Evolutionary conservation across 345 rosid species (phyloP), one percentile per base, ranked within the genome.

Genomic region (Eucalyptus urophylla): DNA sequence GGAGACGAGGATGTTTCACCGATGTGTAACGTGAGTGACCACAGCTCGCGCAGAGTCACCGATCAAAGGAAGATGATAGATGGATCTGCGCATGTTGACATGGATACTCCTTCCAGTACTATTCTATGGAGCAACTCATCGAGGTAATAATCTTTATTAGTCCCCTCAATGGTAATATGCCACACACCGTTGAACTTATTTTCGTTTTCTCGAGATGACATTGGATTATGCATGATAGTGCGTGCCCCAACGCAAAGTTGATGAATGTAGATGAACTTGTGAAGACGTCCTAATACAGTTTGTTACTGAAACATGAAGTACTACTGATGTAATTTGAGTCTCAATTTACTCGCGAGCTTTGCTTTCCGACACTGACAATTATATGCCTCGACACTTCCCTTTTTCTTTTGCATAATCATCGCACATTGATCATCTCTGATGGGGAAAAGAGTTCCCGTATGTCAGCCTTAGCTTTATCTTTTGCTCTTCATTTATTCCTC

Each of bases 81-180:
- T 51, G 94, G 93, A 53, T 88, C 95, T 65, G 88, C 87, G 47
- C 94, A 89, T 49, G 96, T 92, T 88, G 96, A 95, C 89, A 86
- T 93, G 86, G 94, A 95, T 86, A 88, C 87, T 80, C 89, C 95
- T 86, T 91, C 95, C 47, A 60, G 93, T 88, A 89, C 90, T 31
- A 92, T 94, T 89, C 93, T 93, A 10, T 95, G 98, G 97, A 94
- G 96, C 89, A 95, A 96, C 91, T 94, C 96, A 88, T 96, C 97
- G 86, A 94, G 98, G 98, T 96, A 94, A 88, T 62, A 11, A 69
- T 69, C 80, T 69, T 37, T 17, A 9, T 62, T 62, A 29, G 69
- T 29, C 76, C 76, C 76, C 40, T n/a, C 76, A 14, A 15, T n/a
- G 33, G 69, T 62, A 65, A 65, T n/a, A 65, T n/a, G 81, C 81